Evolutionary conservation across 768 basidiomycete genomes (phyloP).

Genomic region (Dioszegia hungarica): DNA sequence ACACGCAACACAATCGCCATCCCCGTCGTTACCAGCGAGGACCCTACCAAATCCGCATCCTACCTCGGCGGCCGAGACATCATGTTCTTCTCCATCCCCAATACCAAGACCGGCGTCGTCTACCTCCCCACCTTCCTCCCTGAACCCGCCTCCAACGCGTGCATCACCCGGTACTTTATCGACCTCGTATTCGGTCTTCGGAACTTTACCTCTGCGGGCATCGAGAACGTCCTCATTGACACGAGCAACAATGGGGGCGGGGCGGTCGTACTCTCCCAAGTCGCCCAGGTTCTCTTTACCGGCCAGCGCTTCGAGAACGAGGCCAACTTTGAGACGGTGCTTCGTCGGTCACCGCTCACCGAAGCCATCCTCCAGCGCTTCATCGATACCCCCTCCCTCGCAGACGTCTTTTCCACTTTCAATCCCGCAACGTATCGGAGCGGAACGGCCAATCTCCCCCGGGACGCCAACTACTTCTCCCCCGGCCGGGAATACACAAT

Average conservation of each 20-base stretch:
- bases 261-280: slow-evolving; percentile 10
- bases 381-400: slow-evolving; percentile 4
- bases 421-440: slow-evolving; percentile 9
- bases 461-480: slow-evolving; percentile 14
- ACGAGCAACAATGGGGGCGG: slow-evolving; percentile 29
- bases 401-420: background rate
- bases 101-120: slow-evolving; percentile 17
- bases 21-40: background rate
- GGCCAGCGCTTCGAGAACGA: slow-evolving; percentile 18
- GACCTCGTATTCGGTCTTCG: slow-evolving; percentile 15
- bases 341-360: slow-evolving; percentile 14
- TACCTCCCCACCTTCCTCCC: slow-evolving; percentile 18
- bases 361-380: slow-evolving; percentile 14
- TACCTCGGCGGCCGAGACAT: slow-evolving; percentile 27
- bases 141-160: background rate
- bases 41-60: slow-evolving; percentile 1
- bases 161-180: slow-evolving; percentile 11
- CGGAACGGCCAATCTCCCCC: background rate
- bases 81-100: slow-evolving; percentile 21
- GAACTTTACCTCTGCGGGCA: slow-evolving; percentile 18
- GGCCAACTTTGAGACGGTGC: slow-evolving; percentile 16
- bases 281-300: slow-evolving; percentile 17
- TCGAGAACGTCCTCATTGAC: slow-evolving; percentile 19
- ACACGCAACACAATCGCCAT: slow-evolving; percentile 1
- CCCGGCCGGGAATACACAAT: slow-evolving; percentile 11